Base-by-base conservation (phyloP, 257 asterid genomes). In the Ballota nigra region DNA sequence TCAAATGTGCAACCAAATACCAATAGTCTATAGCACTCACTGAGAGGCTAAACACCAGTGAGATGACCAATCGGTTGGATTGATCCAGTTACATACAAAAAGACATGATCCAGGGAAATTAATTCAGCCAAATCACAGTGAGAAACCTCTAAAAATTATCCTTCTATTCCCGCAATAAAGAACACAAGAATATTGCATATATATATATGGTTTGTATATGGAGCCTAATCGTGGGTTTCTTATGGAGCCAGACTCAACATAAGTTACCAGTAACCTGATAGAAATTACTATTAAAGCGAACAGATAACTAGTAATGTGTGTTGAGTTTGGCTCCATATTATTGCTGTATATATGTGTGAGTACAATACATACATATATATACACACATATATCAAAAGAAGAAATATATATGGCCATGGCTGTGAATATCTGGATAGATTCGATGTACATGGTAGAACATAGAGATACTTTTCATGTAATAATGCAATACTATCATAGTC, bases 1-100 rank as follows among this genome's bases (percentile, higher is more conserved):
- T 59, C 19, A 53, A 66, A 75, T 7, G 51, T 56, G 65, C 66
- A 79, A 71, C n/a, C n/a, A n/a, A n/a, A n/a, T n/a, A 29, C 56
- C 65, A 52, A 41, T 31, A 71, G 71, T 45, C 57, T 63, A 64
- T 38, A 38, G 29, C 65, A 43, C 70, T 38, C 36, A 34, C 26
- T 10, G 29, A 31, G 47, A 40, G 71, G 41, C 43, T 45, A 68
- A 55, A 57, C 10, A 67, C 16, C 16, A 13, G 22, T 16, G 47
- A 26, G 13, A 19, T 19, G 67, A 49, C 78, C 53, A 31, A 62
- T 16, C 57, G 6, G 7, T 43, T 43, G 28, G 26, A 51, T 53
- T 61, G 23, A 51, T 43, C 61, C 18, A 71, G 59, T 51, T 26
- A 23, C 58, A 23, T 40, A 16, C 19, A 74, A 23, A 64, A 53